Base-by-base conservation (phyloP, 2,329 filamentous ascomycete genomes). In the Colletotrichum melonis region DNA sequence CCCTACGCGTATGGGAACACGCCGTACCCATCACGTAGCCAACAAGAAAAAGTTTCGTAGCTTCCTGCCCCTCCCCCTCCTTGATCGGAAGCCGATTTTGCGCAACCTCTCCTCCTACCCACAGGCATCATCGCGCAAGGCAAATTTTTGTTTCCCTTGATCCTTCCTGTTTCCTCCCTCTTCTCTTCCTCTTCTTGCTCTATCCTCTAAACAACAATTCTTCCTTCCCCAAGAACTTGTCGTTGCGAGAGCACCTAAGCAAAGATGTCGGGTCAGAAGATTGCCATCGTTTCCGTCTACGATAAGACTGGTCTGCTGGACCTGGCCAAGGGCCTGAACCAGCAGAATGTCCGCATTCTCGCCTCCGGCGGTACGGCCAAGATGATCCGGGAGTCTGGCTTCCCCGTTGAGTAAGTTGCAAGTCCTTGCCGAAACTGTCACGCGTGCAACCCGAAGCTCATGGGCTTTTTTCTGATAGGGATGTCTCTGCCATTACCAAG, bases 261-360 rank as follows among this genome's bases (percentile, higher is more conserved):
- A 72, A 75, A 63, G 63, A 76, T 76, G 74, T 75, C 73, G 58
- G 79, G 83, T 74, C 89, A 90, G 81, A 87, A 89, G 81, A 90
- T 89, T 88, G 97, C 97, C 77, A 98, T 99, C 81, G 90, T 99
- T 82, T 98, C 96, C 77, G 97, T 98, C 88, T 98, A 97, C 83
- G 95, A 99, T 90, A 99, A 99, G 92, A 98, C 96, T 69, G 97
- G 95, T 74, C 90, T 98, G 77, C 87, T 98, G 77, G 95, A 98
- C 85, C 89, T 98, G 78, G 95, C 95, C 79, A 97, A 97, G 86
- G 95, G 95, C 78, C 91, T 98, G 63, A 90, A 94, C 81, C 91
- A 96, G 88, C 91, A 97, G 81, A 93, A 97, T 91, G 94, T 98
- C 78, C 94, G 95, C 78, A 92, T 99, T 77, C 90, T 99, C 72